phyloP scores from a whole-genome alignment of 2,329 filamentous ascomycete species.

The Alternaria triticina region DNA sequence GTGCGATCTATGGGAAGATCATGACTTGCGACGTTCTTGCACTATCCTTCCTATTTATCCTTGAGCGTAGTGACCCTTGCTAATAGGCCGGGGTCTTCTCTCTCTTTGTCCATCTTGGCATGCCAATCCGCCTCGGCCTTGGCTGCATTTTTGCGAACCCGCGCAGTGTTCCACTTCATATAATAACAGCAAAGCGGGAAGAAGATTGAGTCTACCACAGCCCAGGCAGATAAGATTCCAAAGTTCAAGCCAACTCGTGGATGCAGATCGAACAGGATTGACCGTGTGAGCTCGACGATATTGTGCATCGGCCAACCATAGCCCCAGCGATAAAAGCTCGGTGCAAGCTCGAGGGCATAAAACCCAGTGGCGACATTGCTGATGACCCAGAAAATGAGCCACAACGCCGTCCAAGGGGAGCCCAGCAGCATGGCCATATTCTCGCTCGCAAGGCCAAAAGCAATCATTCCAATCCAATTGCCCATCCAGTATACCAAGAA shows the following conservation, averaged over 20 bases:
- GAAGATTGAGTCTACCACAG: constrained; percentile 57
- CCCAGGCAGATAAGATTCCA: constrained; percentile 65
- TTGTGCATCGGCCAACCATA: constrained; percentile 70
- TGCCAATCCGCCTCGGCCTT: constrained; percentile 33
- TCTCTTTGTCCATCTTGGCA: constrained; percentile 38
- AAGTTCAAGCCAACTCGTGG: constrained; percentile 66
- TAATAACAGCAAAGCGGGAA: constrained; percentile 59
- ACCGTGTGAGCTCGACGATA: constrained; percentile 65
- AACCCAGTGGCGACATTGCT: constrained; percentile 68
- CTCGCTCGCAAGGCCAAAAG: constrained; percentile 67
- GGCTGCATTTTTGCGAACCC: constrained; percentile 31
- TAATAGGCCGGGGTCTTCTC: constrained; percentile 30
- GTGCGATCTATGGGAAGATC: background rate
- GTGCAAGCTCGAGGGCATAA: constrained; percentile 63
- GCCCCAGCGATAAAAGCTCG: constrained; percentile 66
- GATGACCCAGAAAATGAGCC: constrained; percentile 72
- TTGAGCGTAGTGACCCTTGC: constrained; percentile 34
- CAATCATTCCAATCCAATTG: constrained; percentile 68
- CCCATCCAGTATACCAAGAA: constrained; percentile 70
- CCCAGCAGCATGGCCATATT: constrained; percentile 69
- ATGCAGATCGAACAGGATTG: constrained; percentile 66
- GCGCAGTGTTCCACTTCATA: constrained; percentile 49
- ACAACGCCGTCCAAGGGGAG: constrained; percentile 66
- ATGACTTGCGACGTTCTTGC: background rate
- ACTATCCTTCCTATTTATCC: constrained; percentile 3